A percentile compares a stretch with the other conserved stretches of the same genome.
phyloP scores from a whole-genome alignment of 345 rosid species.

The Pistacia vera region DNA sequence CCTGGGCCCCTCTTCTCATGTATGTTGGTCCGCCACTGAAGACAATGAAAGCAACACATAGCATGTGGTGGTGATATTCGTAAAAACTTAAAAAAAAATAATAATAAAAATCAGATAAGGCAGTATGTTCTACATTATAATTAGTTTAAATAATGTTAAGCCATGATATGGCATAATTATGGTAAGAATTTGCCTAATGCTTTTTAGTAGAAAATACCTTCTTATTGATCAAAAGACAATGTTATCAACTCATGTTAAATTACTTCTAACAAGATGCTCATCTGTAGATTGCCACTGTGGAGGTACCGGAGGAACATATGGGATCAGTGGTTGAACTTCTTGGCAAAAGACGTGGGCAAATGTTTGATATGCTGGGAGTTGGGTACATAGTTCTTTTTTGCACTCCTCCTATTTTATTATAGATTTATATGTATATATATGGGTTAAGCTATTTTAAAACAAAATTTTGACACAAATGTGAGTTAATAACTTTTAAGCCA shows the following conservation, averaged over 20 bases:
- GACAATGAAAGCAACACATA: background rate
- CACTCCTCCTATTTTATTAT: background rate
- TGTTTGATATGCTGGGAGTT: conserved; percentile 90
- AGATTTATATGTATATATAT: too few species aligned
- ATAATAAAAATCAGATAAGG: background rate
- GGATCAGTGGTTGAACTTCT: conserved; percentile 98
- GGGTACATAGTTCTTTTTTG: conserved; percentile 48
- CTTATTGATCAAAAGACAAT: background rate
- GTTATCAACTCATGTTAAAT: background rate
- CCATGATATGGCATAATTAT: conserved; percentile 10
- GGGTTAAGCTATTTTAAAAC: too few species aligned
- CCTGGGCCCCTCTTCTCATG: too few species aligned
- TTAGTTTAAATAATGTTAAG: background rate
- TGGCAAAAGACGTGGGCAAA: conserved; percentile 92
- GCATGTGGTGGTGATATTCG: too few species aligned
- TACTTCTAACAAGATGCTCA: conserved; percentile 10
- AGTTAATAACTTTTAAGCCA: too few species aligned
- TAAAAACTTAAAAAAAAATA: background rate
- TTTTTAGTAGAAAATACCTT: background rate
- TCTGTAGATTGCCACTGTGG: conserved; percentile 86
- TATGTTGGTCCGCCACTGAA: background rate
- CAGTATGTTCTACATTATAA: background rate
- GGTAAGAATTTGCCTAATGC: conserved; percentile 4
- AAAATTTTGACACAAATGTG: too few species aligned
- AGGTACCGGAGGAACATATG: conserved; percentile 93